Base-by-base conservation (phyloP, 306 rosid genomes). In the Rosa lucieae region DNA sequence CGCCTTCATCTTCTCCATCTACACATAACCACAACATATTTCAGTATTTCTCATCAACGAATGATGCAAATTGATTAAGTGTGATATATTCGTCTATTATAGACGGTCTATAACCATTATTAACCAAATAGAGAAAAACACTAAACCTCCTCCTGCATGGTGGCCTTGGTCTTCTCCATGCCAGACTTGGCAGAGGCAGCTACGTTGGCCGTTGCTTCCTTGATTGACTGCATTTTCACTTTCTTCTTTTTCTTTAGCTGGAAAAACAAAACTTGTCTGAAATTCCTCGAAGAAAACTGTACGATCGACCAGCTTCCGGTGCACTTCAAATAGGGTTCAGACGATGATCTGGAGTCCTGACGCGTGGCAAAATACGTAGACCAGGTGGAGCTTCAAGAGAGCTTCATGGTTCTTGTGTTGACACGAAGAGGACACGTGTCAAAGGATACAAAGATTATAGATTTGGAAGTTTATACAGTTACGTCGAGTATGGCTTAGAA, bases 181-280 rank as follows among this genome's bases (percentile, higher is more conserved):
- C 99, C 95, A 70, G 91, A 80, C 61, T 53, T 89, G 0, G 99
- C 95, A 8, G 99, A 89, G 40, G 99, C 97, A 9, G 89, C 89
- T 17, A 89, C 74, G 70, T 92, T 91, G 67, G 93, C 90, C 1
- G 90, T 88, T 4, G 89, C 78, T 87, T 94, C 92, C 89, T 89
- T 90, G 51, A 65, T 9, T 1, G 74, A 71, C 82, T 85, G 91
- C 52, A 80, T 69, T 17, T 92, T 85, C 83, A 3, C 20, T 12
- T 13, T 43, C 7, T 37, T 55, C 47, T 56, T n/a, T 48, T 53
- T 59, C n/a, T 63, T 77, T 46, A 52, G 5, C 17, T 53, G 0
- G 1, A 32, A 39, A 2, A 55, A 39, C 44, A 42, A 29, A 29
- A 10, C 44, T 73, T 39, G 35, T 3, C n/a, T 55, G 20, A n/a